Conservation (phyloP, 768 basidiomycete species). For the Pisolithus marmoratus region DNA sequence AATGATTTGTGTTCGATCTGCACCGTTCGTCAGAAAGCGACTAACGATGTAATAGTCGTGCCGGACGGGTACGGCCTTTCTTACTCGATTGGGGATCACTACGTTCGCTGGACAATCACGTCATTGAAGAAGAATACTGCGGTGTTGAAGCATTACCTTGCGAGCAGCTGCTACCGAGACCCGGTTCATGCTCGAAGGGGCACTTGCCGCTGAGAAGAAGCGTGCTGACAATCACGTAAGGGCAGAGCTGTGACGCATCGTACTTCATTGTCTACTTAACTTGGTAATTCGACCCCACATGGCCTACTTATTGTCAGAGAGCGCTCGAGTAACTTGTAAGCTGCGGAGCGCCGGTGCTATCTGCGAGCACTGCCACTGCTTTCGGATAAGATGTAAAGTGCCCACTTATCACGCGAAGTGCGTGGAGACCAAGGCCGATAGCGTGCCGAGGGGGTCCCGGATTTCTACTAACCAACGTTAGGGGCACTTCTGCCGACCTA, state of each 20-base stretch:
- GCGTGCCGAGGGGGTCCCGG: not conserved
- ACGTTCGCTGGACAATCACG: slow-evolving; percentile 90
- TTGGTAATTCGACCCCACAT: slow-evolving; percentile 3
- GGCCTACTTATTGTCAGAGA: not conserved
- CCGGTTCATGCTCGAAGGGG: slow-evolving; percentile 68
- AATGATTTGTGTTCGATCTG: not conserved
- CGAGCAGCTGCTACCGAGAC: slow-evolving; percentile 78
- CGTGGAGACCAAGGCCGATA: too few species aligned
- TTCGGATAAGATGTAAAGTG: too few species aligned
- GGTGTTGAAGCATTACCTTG: slow-evolving; percentile 63
- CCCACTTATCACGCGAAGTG: too few species aligned
- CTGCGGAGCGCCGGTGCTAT: not conserved
- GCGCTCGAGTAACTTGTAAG: not conserved
- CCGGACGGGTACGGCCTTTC: slow-evolving; percentile 88
- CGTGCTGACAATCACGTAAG: slow-evolving; percentile 19
- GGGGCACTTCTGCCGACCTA: not conserved
- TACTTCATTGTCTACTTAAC: not conserved
- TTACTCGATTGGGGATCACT: slow-evolving; percentile 81
- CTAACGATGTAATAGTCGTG: slow-evolving; percentile 53
- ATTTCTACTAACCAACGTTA: not conserved
- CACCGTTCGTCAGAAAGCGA: too few species aligned
- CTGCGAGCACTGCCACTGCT: not conserved
- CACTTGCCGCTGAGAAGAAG: slow-evolving; percentile 38
- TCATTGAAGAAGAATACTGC: slow-evolving; percentile 51
- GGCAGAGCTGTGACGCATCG: slow-evolving; percentile 25